Evolutionary conservation across 192 early-diverging fungal species (phyloP).

Genomic region (Diversispora epigaea): DNA sequence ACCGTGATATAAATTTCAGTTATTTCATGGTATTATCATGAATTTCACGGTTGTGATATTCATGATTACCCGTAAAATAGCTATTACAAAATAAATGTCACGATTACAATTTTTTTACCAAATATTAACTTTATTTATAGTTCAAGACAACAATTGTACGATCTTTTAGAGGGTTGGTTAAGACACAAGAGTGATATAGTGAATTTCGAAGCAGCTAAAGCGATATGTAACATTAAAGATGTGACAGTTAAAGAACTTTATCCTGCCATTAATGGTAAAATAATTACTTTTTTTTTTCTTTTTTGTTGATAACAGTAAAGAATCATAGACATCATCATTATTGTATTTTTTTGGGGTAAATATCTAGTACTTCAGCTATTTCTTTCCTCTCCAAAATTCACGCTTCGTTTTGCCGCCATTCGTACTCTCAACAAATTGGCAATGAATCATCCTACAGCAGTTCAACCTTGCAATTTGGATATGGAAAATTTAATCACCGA

Average conservation of each 20-base stretch:
- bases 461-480: conserved; percentile 94
- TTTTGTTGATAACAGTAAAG: neutral
- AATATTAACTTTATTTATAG: conserved; percentile 31
- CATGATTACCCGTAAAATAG: no score
- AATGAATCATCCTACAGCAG: conserved; percentile 84
- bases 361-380: conserved; percentile 82
- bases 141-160: conserved; percentile 70
- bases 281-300: conserved; percentile 16
- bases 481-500: conserved; percentile 98
- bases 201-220: conserved; percentile 93
- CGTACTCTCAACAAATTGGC: conserved; percentile 94
- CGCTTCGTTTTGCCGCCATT: conserved; percentile 94
- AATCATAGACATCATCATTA: neutral
- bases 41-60: no score
- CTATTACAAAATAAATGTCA: neutral
- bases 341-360: neutral
- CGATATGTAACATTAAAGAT: conserved; percentile 88
- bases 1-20: no score
- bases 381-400: conserved; percentile 89
- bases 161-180: conserved; percentile 85
- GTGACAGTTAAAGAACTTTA: conserved; percentile 83
- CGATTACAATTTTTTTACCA: neutral
- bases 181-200: conserved; percentile 98
- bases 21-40: no score
- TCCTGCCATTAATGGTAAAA: conserved; percentile 84